Percentiles rank a stretch among this genome's conserved stretches.
Conservation (phyloP, 164 flowering plant genomes). For the Aristolochia contorta region DNA sequence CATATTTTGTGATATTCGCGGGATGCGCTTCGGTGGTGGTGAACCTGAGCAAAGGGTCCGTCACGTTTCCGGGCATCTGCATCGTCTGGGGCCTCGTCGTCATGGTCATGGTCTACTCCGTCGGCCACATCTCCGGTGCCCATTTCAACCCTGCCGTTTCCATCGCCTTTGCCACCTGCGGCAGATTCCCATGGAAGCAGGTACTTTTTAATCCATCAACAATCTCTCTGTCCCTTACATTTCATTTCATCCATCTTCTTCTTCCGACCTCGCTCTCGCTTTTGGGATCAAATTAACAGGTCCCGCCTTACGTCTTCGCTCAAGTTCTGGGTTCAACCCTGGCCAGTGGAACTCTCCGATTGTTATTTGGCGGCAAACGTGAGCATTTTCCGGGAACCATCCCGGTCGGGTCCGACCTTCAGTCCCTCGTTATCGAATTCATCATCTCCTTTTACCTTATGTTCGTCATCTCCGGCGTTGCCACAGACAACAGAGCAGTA, state of each 20-base stretch:
- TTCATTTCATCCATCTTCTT: no score
- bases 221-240: no score
- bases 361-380: slow-evolving; percentile 26
- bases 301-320: slow-evolving; percentile 40
- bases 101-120: slow-evolving; percentile 48
- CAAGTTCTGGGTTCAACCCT: slow-evolving; percentile 50
- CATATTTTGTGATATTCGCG: slow-evolving; percentile 49
- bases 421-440: slow-evolving; percentile 53
- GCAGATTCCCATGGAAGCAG: slow-evolving; percentile 49
- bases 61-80: slow-evolving; percentile 40
- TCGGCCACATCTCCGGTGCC: slow-evolving; percentile 64
- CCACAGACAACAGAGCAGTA: slow-evolving; percentile 70
- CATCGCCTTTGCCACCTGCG: slow-evolving; percentile 43
- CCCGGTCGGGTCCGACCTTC: slow-evolving; percentile 42
- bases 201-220: slow-evolving; percentile 9
- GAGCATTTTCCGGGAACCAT: slow-evolving; percentile 38
- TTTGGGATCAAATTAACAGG: slow-evolving; percentile 19
- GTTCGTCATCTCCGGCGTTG: slow-evolving; percentile 71
- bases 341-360: slow-evolving; percentile 49
- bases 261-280: no score
- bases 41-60: slow-evolving; percentile 25
- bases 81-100: slow-evolving; percentile 46
- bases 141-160: slow-evolving; percentile 66
- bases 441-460: slow-evolving; percentile 67
- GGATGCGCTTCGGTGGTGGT: slow-evolving; percentile 42